These are phyloP conservation scores for Brassica incana DNA, from an alignment of 345 rosid species.

Conservation along the genomic window DNA sequence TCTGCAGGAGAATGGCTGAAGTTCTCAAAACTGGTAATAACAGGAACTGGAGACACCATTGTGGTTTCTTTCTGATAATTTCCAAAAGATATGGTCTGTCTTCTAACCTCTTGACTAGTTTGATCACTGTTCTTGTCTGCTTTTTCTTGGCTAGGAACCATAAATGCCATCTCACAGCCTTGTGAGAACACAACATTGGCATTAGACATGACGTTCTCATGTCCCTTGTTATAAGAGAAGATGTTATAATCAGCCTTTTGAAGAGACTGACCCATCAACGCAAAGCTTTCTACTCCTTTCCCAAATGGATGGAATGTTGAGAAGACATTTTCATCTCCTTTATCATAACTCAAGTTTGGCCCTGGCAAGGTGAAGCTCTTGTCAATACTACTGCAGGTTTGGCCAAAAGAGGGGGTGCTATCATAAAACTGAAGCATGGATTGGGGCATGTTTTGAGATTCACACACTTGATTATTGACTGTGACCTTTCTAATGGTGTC, in stretches of 20 bases:
- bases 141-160: slow-evolving; percentile 26
- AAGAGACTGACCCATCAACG: slow-evolving; percentile 42
- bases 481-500: slow-evolving; percentile 59
- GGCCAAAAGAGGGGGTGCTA: not conserved
- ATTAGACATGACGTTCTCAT: slow-evolving; percentile 17
- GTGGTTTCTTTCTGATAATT: too few relatives aligned
- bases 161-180: slow-evolving; percentile 20
- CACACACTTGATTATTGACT: slow-evolving; percentile 56
- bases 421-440: slow-evolving; percentile 28
- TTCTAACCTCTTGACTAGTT: not conserved
- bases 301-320: slow-evolving; percentile 40
- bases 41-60: slow-evolving; percentile 24
- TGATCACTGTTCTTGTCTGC: slow-evolving; percentile 13
- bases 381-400: slow-evolving; percentile 13
- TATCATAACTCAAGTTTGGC: slow-evolving; percentile 43
- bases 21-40: slow-evolving; percentile 48
- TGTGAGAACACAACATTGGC: too few relatives aligned
- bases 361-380: slow-evolving; percentile 23
- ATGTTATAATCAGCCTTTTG: slow-evolving; percentile 39
- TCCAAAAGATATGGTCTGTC: slow-evolving; percentile 21
- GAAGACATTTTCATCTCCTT: slow-evolving; percentile 39
- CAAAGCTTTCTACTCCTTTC: slow-evolving; percentile 44
- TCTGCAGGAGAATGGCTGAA: slow-evolving; percentile 47
- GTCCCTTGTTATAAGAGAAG: too few relatives aligned
- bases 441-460: slow-evolving; percentile 40